Percentiles rank a stretch among this genome's conserved stretches.
phyloP scores from a whole-genome alignment of 78 protist genomes.

The Cavenderia fasciculata region DNA sequence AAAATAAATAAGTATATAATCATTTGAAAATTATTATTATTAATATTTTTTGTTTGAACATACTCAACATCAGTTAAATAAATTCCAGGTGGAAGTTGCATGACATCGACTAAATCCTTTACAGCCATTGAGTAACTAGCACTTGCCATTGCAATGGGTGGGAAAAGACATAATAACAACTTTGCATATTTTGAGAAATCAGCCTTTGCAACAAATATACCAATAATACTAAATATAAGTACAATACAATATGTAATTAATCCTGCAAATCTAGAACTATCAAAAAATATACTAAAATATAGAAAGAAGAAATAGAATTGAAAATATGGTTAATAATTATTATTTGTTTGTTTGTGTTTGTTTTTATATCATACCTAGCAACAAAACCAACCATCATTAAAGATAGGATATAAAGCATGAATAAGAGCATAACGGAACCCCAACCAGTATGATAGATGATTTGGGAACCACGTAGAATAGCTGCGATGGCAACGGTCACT shows the following conservation, averaged over 20 bases:
- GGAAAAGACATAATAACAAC: constrained; percentile 12
- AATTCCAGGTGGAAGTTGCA: neutral
- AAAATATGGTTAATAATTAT: neutral
- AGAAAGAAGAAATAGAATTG: neutral
- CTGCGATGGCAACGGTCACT: neutral
- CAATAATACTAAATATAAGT: constrained; percentile 13
- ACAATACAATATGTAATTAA: constrained; percentile 9
- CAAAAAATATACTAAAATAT: constrained; percentile 26
- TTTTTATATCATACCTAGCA: neutral
- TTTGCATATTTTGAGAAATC: constrained; percentile 4
- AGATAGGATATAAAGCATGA: neutral
- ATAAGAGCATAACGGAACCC: neutral
- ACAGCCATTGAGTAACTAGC: neutral
- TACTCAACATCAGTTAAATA: neutral
- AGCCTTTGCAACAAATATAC: constrained; percentile 63
- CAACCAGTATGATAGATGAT: constrained; percentile 13
- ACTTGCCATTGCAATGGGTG: constrained; percentile 56
- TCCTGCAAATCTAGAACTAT: constrained; percentile 62
- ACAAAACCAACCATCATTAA: constrained; percentile 19
- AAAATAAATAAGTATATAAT: neutral
- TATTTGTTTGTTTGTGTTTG: neutral
- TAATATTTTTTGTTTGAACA: neutral
- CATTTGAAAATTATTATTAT: neutral
- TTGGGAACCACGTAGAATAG: neutral
- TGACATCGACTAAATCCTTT: constrained; percentile 7